A percentile compares a stretch with the other conserved stretches of the same genome.
Evolutionary conservation across 441 rosid genomes (phyloP).

Genomic region (Codiaeum variegatum): DNA sequence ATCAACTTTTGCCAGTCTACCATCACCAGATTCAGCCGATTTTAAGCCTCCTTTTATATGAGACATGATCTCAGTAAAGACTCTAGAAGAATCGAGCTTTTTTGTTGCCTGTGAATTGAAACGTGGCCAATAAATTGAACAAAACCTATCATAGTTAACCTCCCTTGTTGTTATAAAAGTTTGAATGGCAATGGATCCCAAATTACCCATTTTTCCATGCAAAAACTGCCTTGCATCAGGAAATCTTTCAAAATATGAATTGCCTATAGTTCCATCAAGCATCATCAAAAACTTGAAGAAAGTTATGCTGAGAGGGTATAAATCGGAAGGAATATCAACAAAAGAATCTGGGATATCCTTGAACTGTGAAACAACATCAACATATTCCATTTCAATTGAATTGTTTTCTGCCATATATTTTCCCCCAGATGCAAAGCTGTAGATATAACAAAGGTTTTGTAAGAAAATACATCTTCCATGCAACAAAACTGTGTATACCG

Average conservation of each 20-base stretch:
- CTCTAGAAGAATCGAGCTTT: slow-evolving; percentile 45
- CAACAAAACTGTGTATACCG: background rate
- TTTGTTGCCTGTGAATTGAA: slow-evolving; percentile 35
- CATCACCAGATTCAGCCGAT: slow-evolving; percentile 23
- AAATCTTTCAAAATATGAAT: slow-evolving; percentile 46
- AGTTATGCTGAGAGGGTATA: slow-evolving; percentile 47
- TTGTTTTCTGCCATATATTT: slow-evolving; percentile 21
- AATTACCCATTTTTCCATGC: slow-evolving; percentile 16
- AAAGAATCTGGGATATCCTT: slow-evolving; percentile 47
- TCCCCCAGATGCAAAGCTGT: slow-evolving; percentile 37
- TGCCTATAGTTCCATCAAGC: slow-evolving; percentile 54
- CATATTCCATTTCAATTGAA: slow-evolving; percentile 27
- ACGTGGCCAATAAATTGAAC: slow-evolving; percentile 47
- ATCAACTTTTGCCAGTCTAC: slow-evolving; percentile 30
- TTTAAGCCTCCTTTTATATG: slow-evolving; percentile 48
- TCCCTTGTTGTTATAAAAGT: slow-evolving; percentile 38
- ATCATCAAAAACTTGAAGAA: slow-evolving; percentile 51
- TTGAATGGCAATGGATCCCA: slow-evolving; percentile 27
- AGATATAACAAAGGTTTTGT: background rate
- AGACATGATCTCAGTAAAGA: slow-evolving; percentile 51
- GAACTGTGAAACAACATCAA: slow-evolving; percentile 34
- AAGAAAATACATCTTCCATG: background rate
- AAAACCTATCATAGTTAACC: slow-evolving; percentile 47
- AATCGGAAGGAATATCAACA: slow-evolving; percentile 23
- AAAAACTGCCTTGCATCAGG: slow-evolving; percentile 25